Conservation (phyloP, 1,284 basidiomycete species). For the Puccinia polysora region DNA sequence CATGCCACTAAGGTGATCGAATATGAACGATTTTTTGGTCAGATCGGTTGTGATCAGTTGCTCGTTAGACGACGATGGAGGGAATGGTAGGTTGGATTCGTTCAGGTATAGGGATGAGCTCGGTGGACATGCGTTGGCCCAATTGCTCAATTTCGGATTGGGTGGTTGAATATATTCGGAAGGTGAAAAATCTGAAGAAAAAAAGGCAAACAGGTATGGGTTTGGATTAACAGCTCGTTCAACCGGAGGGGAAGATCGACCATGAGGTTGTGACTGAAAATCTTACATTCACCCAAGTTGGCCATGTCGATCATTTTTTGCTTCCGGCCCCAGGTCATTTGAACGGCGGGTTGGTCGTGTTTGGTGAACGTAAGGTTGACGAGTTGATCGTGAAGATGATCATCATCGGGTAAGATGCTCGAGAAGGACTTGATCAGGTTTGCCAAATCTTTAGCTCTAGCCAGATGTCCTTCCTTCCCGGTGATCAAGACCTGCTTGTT, state of each 20-base stretch:
- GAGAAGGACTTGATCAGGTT: constrained; percentile 27
- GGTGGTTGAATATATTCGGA: constrained; percentile 47
- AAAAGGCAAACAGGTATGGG: not conserved
- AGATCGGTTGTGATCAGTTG: not conserved
- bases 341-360: constrained; percentile 43
- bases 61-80: constrained; percentile 27
- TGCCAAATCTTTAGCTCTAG: constrained; percentile 38
- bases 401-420: not conserved
- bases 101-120: constrained; percentile 45
- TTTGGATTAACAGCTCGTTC: not conserved
- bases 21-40: constrained; percentile 49
- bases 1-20: constrained; percentile 49
- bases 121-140: constrained; percentile 49
- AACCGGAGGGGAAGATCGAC: not conserved
- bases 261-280: not conserved
- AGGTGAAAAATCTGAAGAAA: constrained; percentile 45
- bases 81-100: constrained; percentile 11
- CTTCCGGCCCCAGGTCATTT: constrained; percentile 40
- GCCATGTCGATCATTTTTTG: constrained; percentile 43
- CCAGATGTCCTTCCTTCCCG: constrained; percentile 24
- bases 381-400: not conserved
- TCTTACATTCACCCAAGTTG: constrained; percentile 39
- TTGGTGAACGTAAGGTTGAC: constrained; percentile 39
- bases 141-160: constrained; percentile 47
- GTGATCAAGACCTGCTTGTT: not conserved